Evolutionary conservation across 306 rosid genomes (phyloP).

Genomic region (Begonia peltatifolia): DNA sequence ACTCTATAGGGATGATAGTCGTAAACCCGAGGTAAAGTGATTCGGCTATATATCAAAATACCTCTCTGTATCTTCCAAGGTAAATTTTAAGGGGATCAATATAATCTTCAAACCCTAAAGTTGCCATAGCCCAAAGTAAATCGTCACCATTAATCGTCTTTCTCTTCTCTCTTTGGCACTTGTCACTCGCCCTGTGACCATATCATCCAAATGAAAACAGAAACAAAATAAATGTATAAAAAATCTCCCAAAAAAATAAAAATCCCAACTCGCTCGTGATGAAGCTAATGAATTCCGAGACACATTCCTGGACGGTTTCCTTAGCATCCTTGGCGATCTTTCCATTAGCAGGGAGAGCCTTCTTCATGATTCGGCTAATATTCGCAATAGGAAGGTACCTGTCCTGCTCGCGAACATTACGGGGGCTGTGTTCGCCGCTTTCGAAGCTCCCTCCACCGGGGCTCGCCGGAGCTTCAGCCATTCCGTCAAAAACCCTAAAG

Average conservation of each 20-base stretch:
- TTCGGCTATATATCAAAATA: slow-evolving; percentile 3
- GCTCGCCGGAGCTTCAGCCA: slow-evolving; percentile 78
- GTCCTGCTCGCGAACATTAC: slow-evolving; percentile 82
- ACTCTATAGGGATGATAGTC: background rate
- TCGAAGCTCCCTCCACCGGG: slow-evolving; percentile 83
- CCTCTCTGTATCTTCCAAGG: slow-evolving; percentile 83
- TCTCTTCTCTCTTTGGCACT: slow-evolving; percentile 96
- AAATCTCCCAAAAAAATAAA: background rate
- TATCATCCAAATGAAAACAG: slow-evolving; percentile 7
- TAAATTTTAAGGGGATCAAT: slow-evolving; percentile 84
- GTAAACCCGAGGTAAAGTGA: background rate
- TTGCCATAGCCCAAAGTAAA: slow-evolving; percentile 98
- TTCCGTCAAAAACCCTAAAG: slow-evolving; percentile 34
- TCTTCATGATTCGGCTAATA: slow-evolving; percentile 94
- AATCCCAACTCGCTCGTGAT: slow-evolving; percentile 74
- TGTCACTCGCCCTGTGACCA: slow-evolving; percentile 76
- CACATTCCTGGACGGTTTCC: slow-evolving; percentile 94
- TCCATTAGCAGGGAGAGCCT: slow-evolving; percentile 86
- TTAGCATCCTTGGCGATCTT: slow-evolving; percentile 94
- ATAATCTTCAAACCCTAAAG: slow-evolving; percentile 86
- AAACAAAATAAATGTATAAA: background rate
- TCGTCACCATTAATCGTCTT: slow-evolving; percentile 95
- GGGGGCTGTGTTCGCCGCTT: slow-evolving; percentile 91
- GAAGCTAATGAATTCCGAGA: slow-evolving; percentile 94
- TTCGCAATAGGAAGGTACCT: slow-evolving; percentile 89